Evolutionary conservation across 2,329 filamentous ascomycete genomes (phyloP), one percentile per base, ranked within the genome.

Genomic region (Paramyrothecium roridum): DNA sequence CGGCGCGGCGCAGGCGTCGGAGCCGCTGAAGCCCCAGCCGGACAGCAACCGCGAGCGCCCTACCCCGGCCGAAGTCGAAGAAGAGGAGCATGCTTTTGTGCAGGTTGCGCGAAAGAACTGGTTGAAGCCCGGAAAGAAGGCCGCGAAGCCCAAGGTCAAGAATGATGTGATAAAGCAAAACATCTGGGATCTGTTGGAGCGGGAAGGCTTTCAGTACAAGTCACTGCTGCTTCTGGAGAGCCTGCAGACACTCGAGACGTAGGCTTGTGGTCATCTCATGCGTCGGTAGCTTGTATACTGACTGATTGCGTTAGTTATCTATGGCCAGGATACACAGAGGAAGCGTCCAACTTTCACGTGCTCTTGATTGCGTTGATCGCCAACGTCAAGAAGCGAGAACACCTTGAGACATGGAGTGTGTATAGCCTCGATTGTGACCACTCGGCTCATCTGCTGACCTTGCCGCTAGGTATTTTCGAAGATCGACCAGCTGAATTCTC

Each of bases 271-370:
- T 22, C 23, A 17, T n/a, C 19, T 49, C 17, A 26, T 30, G 11
- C 12, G 17, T n/a, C 4, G 17, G 13, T 19, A 8, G 12, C 13
- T 19, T 2, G 16, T 16, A 11, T 26, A 53, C 54, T 69, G 73
- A 56, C 73, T 59, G 33, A 20, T 43, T 26, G 12, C 16, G 34
- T 10, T 52, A 90, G 91, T 67, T 98, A 96, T 69, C 81, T 99
- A 26, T 99, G 95, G 95, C 95, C 95, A 48, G 91, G 89, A 52
- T 99, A 96, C 70, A 86, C 83, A 13, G 90, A 96, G 60, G 87
- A 95, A 65, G 86, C 91, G 3, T 96, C 93, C 33, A 96, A 99
- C 70, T 88, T 92, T 66, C 93, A 99, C 70, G 88, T 97, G 53
- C 79, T 98, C 34, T 80, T 99, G 59, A 86, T 98, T 66, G 89